These are phyloP conservation scores for Chiua sp. DNA, from an alignment of 1,284 basidiomycete species.

Conservation along the genomic window DNA sequence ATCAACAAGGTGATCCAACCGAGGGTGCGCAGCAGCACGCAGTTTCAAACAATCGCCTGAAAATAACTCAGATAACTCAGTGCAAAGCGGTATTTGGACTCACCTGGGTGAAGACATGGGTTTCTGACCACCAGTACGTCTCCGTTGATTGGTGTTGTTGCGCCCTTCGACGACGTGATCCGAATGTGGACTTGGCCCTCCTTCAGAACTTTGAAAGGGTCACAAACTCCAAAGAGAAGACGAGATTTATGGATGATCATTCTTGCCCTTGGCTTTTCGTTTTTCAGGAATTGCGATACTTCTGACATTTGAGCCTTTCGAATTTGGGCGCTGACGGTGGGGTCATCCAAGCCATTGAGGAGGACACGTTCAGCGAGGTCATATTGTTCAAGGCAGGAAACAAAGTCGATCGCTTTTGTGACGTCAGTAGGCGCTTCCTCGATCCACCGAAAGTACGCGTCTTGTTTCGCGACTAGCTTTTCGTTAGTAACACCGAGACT, in stretches of 20 bases:
- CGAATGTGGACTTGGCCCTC: constrained; percentile 69
- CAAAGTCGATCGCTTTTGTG: constrained; percentile 57
- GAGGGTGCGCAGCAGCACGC: constrained; percentile 55
- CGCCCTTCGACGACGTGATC: constrained; percentile 56
- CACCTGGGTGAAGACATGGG: constrained; percentile 70
- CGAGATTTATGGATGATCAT: constrained; percentile 67
- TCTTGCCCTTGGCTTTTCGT: constrained; percentile 56
- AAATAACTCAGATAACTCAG: background rate
- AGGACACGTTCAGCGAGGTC: constrained; percentile 55
- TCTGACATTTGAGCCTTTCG: constrained; percentile 52
- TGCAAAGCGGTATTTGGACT: constrained; percentile 1
- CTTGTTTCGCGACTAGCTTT: constrained; percentile 56
- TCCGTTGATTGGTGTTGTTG: constrained; percentile 58
- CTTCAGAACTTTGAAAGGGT: constrained; percentile 62
- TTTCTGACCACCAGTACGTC: constrained; percentile 69
- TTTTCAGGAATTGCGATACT: constrained; percentile 56
- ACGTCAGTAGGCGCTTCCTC: constrained; percentile 49
- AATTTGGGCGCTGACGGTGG: constrained; percentile 45
- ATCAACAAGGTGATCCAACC: constrained; percentile 61
- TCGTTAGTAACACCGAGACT: constrained; percentile 64
- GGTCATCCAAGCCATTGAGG: constrained; percentile 57
- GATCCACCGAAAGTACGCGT: constrained; percentile 64
- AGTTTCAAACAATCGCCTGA: constrained; percentile 68
- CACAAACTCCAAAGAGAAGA: constrained; percentile 66
- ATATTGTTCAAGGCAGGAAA: constrained; percentile 54